Evolutionary conservation across 2,329 filamentous ascomycete genomes (phyloP).

Genomic region (Cadophora sp.): DNA sequence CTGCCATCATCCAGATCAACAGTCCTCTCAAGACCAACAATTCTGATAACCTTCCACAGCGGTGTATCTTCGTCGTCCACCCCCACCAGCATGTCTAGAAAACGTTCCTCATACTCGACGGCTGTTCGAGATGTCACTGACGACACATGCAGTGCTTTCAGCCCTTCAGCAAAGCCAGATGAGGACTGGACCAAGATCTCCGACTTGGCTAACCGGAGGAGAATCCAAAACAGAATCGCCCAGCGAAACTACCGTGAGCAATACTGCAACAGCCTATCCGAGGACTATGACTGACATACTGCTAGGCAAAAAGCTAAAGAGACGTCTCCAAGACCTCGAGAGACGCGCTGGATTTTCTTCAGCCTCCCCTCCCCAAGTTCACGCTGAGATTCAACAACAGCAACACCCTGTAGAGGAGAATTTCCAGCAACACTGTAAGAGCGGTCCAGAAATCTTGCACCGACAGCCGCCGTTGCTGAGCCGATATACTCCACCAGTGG

Average conservation of each 20-base stretch:
- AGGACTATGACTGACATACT: constrained; percentile 27
- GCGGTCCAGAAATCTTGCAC: constrained; percentile 43
- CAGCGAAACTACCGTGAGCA: constrained; percentile 93
- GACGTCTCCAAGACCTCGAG: constrained; percentile 84
- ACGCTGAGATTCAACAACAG: constrained; percentile 50
- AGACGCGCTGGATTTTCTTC: constrained; percentile 72
- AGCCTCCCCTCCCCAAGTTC: constrained; percentile 60
- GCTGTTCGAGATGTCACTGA: constrained; percentile 66
- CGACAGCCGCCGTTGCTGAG: constrained; percentile 53
- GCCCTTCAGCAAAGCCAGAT: constrained; percentile 90
- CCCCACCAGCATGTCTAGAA: constrained; percentile 43
- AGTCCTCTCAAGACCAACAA: constrained; percentile 24
- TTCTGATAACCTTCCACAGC: too few species aligned
- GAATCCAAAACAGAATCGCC: constrained; percentile 97
- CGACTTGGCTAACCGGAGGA: constrained; percentile 89
- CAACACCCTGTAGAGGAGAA: constrained; percentile 29
- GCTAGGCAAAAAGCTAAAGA: constrained; percentile 90
- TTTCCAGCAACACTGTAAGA: constrained; percentile 39
- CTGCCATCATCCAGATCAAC: constrained; percentile 29
- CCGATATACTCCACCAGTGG: constrained; percentile 68
- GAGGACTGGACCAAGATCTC: constrained; percentile 99
- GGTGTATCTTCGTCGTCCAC: too few species aligned
- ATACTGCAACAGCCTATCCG: constrained; percentile 2
- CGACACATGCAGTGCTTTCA: constrained; percentile 92
- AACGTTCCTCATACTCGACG: constrained; percentile 42